Evolutionary conservation across 192 early-diverging fungal species (phyloP).

Genomic region (Chytriomyces sp.): DNA sequence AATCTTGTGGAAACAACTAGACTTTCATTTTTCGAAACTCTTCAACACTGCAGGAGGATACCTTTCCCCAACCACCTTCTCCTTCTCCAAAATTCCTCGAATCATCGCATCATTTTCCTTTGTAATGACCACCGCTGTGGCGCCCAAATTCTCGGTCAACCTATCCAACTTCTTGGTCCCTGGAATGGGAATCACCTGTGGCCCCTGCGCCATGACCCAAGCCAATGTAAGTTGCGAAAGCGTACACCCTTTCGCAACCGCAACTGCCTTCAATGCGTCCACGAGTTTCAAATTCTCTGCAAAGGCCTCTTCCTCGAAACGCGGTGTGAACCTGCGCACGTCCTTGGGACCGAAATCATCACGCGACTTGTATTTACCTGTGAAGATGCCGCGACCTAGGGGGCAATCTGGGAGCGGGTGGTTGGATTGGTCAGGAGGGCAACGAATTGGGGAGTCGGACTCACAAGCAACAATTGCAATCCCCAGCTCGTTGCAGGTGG

Average conservation of each 20-base stretch:
- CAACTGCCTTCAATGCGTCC: conserved; percentile 49
- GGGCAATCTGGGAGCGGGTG: too few relatives aligned
- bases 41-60: conserved; percentile 25
- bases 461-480: conserved; percentile 56
- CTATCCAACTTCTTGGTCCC: conserved; percentile 55
- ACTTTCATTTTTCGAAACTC: too few relatives aligned
- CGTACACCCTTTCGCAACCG: conserved; percentile 44
- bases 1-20: too few relatives aligned
- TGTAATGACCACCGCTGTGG: conserved; percentile 29
- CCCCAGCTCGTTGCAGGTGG: conserved; percentile 70
- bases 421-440: too few relatives aligned
- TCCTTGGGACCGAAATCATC: conserved; percentile 56
- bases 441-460: too few relatives aligned
- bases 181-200: conserved; percentile 56
- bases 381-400: conserved; percentile 69
- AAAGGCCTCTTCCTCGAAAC: conserved; percentile 60
- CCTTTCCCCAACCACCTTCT: conserved; percentile 25
- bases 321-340: conserved; percentile 49
- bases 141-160: conserved; percentile 39
- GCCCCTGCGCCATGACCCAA: conserved; percentile 58
- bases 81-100: conserved; percentile 6
- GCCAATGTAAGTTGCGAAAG: conserved; percentile 57
- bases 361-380: conserved; percentile 56
- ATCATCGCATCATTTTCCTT: conserved; percentile 31
- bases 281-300: conserved; percentile 60